phyloP scores from a whole-genome alignment of 768 basidiomycete genomes.

The Tephrocybe sp. region DNA sequence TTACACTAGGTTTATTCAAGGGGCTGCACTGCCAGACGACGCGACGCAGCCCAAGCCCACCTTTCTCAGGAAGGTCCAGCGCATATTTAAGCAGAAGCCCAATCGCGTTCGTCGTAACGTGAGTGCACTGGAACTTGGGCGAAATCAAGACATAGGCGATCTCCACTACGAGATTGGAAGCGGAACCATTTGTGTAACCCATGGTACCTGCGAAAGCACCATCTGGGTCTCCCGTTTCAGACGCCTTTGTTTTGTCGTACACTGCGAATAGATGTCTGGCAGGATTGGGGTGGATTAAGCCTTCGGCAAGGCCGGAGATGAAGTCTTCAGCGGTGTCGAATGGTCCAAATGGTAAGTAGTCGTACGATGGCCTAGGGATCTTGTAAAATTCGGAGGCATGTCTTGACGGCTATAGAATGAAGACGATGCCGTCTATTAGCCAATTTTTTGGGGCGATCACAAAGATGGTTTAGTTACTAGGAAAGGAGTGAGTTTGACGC shows the following conservation, averaged over 20 bases:
- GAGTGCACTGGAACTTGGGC: slow-evolving; percentile 58
- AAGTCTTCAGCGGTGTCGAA: slow-evolving; percentile 4
- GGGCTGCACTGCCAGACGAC: slow-evolving; percentile 59
- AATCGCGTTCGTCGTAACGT: slow-evolving; percentile 54
- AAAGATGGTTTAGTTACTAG: slow-evolving; percentile 28
- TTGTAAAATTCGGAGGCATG: slow-evolving; percentile 8
- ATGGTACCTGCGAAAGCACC: slow-evolving; percentile 13
- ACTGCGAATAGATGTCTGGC: slow-evolving; percentile 9
- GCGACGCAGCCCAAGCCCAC: slow-evolving; percentile 55
- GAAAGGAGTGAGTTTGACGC: slow-evolving; percentile 51
- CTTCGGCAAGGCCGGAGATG: slow-evolving; percentile 1
- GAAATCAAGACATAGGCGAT: slow-evolving; percentile 12
- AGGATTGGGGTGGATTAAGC: slow-evolving; percentile 4
- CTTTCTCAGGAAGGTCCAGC: slow-evolving; percentile 34
- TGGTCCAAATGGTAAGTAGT: slow-evolving; percentile 8
- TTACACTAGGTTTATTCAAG: slow-evolving; percentile 45
- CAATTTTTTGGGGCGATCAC: background rate
- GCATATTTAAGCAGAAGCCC: slow-evolving; percentile 52
- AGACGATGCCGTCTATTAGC: background rate
- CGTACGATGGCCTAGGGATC: slow-evolving; percentile 7
- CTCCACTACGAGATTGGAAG: slow-evolving; percentile 5
- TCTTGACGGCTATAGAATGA: slow-evolving; percentile 4
- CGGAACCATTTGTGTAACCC: slow-evolving; percentile 6
- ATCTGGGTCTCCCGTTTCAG: slow-evolving; percentile 4
- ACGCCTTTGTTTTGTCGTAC: slow-evolving; percentile 7